Evolutionary conservation across 371 early-diverging fungal genomes (phyloP).

Genomic region (Dinochytrium kinnereticum): DNA sequence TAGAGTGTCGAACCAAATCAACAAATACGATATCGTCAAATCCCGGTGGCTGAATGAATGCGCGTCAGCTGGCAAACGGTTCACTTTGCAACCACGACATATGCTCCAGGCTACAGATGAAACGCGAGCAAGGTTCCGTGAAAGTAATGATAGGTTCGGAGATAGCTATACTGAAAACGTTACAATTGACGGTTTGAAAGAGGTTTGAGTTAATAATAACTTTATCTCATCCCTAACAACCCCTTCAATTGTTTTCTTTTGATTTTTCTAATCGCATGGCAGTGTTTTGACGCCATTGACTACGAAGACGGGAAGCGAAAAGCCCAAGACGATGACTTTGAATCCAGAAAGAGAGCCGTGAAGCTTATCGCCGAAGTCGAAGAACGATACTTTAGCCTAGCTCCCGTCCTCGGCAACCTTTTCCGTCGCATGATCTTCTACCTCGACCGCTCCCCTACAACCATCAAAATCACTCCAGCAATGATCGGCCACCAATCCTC

Average conservation of each 20-base stretch:
- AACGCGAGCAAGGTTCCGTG: conserved; percentile 53
- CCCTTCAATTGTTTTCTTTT: neutral
- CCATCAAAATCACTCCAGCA: too few relatives aligned
- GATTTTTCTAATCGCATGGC: neutral
- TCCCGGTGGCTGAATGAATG: conserved; percentile 69
- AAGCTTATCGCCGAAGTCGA: conserved; percentile 23
- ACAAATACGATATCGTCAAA: conserved; percentile 59
- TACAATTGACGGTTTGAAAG: conserved; percentile 55
- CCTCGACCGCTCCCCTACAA: too few relatives aligned
- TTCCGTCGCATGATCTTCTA: conserved; percentile 22
- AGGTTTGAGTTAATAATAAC: conserved; percentile 48
- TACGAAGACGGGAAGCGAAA: neutral
- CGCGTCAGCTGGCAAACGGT: conserved; percentile 49
- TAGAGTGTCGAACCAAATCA: conserved; percentile 11
- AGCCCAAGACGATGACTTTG: neutral
- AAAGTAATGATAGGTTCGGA: conserved; percentile 67
- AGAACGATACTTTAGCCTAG: conserved; percentile 22
- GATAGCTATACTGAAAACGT: conserved; percentile 69
- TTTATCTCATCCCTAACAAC: neutral
- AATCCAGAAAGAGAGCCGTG: neutral
- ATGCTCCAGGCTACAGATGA: conserved; percentile 61
- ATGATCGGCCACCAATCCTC: too few relatives aligned
- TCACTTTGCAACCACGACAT: conserved; percentile 68
- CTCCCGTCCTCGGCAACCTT: neutral
- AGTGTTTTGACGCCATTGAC: conserved; percentile 3